Evolutionary conservation across 306 rosid genomes (phyloP).

Genomic region (Mimosa pudica): DNA sequence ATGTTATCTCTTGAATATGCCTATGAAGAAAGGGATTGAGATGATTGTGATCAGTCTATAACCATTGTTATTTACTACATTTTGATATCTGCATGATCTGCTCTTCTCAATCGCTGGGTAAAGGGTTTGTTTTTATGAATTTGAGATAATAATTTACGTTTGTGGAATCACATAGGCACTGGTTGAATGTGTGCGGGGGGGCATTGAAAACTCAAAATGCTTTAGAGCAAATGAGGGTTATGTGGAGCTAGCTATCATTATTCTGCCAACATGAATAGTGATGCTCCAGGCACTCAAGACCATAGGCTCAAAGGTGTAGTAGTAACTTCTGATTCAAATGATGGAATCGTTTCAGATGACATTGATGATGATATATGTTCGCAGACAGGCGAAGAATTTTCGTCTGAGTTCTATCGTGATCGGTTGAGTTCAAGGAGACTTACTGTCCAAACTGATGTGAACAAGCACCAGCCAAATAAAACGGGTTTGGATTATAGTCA

Average conservation of each 20-base stretch:
- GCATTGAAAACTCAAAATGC: slow-evolving; percentile 27
- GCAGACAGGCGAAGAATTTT: slow-evolving; percentile 94
- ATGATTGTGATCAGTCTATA: slow-evolving; percentile 12
- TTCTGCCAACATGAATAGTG: slow-evolving; percentile 64
- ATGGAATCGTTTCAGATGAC: slow-evolving; percentile 35
- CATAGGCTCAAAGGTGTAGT: slow-evolving; percentile 35
- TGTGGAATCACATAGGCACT: slow-evolving; percentile 13
- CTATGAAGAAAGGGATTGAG: slow-evolving; percentile 1
- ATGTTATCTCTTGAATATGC: slow-evolving; percentile 21
- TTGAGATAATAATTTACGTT: background rate
- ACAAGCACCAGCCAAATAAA: slow-evolving; percentile 48
- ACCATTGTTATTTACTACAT: slow-evolving; percentile 1
- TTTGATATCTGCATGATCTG: slow-evolving; percentile 1
- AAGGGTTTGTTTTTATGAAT: slow-evolving; percentile 14
- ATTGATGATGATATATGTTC: slow-evolving; percentile 51
- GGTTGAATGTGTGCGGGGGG: slow-evolving; percentile 10
- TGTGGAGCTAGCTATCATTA: slow-evolving; percentile 34
- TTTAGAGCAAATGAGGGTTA: slow-evolving; percentile 31
- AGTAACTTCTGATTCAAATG: background rate
- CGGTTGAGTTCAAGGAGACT: slow-evolving; percentile 61
- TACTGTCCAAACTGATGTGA: slow-evolving; percentile 44
- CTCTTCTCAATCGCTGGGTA: slow-evolving; percentile 26
- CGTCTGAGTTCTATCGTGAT: slow-evolving; percentile 73
- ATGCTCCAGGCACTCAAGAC: slow-evolving; percentile 51
- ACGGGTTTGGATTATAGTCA: slow-evolving; percentile 41